Conservation (phyloP, 2,329 filamentous ascomycete genomes). For the Cercospora janseana region DNA sequence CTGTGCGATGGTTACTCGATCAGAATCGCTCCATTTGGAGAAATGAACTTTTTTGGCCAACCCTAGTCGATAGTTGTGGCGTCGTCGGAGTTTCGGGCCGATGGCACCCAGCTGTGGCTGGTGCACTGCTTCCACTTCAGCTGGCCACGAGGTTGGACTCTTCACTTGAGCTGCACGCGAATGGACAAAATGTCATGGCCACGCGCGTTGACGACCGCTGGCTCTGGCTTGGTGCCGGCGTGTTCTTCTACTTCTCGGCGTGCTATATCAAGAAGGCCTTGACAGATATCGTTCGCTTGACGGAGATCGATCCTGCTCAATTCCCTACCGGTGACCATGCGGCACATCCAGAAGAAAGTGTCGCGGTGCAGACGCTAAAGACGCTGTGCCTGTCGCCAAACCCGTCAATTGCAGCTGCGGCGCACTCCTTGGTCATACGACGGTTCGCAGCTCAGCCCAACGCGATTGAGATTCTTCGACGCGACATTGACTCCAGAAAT, state of each 20-base stretch:
- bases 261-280: slow-evolving; percentile 60
- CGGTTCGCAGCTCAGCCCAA: slow-evolving; percentile 23
- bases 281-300: slow-evolving; percentile 59
- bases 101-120: background rate
- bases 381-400: slow-evolving; percentile 45
- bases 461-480: slow-evolving; percentile 19
- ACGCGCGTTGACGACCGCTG: slow-evolving; percentile 40
- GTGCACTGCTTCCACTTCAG: background rate
- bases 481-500: slow-evolving; percentile 22
- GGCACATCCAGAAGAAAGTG: slow-evolving; percentile 32
- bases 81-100: background rate
- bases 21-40: background rate
- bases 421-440: slow-evolving; percentile 31
- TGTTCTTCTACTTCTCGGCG: slow-evolving; percentile 60
- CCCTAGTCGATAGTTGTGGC: slow-evolving; percentile 1
- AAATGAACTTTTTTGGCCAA: slow-evolving; percentile 26
- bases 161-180: background rate
- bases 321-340: slow-evolving; percentile 73
- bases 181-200: slow-evolving; percentile 17
- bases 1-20: background rate
- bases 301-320: slow-evolving; percentile 64
- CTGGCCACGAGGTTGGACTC: background rate
- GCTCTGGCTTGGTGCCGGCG: slow-evolving; percentile 49
- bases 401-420: slow-evolving; percentile 44
- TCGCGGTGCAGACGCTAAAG: slow-evolving; percentile 43